phyloP scores from a whole-genome alignment of 2,329 filamentous ascomycete species.

The Balansia obtecta region DNA sequence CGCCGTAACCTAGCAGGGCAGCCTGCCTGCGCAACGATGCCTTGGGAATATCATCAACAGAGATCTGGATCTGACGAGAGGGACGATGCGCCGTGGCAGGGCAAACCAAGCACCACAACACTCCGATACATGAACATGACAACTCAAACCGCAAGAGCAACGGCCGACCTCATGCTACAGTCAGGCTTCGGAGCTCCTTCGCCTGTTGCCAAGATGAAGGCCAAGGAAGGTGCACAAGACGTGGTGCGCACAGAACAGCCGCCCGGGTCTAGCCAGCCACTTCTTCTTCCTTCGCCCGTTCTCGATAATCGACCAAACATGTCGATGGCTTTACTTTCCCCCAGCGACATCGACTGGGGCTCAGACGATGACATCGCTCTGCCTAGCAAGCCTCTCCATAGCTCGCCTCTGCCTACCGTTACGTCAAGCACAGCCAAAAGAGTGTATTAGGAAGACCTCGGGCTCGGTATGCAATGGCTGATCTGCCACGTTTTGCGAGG shows the following conservation, averaged over 20 bases:
- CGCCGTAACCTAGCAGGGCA: not conserved
- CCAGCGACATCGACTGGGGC: conserved; percentile 8
- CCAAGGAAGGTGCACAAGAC: not conserved
- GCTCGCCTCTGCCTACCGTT: not conserved
- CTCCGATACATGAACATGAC: not conserved
- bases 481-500: conserved; percentile 13
- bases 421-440: not conserved
- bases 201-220: not conserved
- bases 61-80: not conserved
- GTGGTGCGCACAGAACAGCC: not conserved
- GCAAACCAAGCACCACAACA: not conserved
- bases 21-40: not conserved
- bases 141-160: not conserved
- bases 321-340: not conserved
- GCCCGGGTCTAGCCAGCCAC: not conserved
- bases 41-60: not conserved
- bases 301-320: not conserved
- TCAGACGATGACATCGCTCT: not conserved
- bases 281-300: not conserved
- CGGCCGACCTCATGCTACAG: not conserved
- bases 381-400: not conserved
- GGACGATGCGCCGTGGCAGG: not conserved
- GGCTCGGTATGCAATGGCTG: conserved; percentile 14
- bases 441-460: conserved; percentile 14
- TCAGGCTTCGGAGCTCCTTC: not conserved